These are phyloP conservation scores for Plasmodium coatneyi DNA, from an alignment of 169 alveolate genomes.

Conservation along the genomic window DNA sequence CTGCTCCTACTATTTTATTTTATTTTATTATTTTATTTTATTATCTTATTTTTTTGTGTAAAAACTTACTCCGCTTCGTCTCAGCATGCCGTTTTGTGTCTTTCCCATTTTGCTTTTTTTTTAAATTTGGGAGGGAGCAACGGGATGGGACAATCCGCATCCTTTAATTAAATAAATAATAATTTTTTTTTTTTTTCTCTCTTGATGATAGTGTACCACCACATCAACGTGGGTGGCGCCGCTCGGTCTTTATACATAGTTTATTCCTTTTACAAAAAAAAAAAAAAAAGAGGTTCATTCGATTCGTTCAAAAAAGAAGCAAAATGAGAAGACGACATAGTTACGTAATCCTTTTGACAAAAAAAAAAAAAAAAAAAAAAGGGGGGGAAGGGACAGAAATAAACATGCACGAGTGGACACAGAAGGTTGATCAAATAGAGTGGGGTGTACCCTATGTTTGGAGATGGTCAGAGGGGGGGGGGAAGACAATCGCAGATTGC, in stretches of 20 bases:
- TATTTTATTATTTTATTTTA: too few relatives aligned
- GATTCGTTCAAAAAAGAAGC: not conserved
- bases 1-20: not conserved
- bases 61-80: not conserved
- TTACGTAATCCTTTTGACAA: not conserved
- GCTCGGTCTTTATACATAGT: not conserved
- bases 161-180: too few relatives aligned
- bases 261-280: not conserved
- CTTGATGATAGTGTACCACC: not conserved
- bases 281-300: not conserved
- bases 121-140: not conserved
- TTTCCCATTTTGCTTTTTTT: not conserved
- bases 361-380: not conserved
- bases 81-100: not conserved
- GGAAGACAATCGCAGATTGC: not conserved
- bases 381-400: not conserved
- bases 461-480: not conserved
- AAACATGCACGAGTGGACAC: not conserved
- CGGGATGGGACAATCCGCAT: not conserved
- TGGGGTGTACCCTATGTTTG: not conserved
- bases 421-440: not conserved
- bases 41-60: not conserved
- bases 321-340: not conserved
- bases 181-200: not conserved
- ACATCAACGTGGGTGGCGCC: not conserved